Base-by-base conservation (phyloP, 169 alveolate species). In the Eimeria maxima region DNA sequence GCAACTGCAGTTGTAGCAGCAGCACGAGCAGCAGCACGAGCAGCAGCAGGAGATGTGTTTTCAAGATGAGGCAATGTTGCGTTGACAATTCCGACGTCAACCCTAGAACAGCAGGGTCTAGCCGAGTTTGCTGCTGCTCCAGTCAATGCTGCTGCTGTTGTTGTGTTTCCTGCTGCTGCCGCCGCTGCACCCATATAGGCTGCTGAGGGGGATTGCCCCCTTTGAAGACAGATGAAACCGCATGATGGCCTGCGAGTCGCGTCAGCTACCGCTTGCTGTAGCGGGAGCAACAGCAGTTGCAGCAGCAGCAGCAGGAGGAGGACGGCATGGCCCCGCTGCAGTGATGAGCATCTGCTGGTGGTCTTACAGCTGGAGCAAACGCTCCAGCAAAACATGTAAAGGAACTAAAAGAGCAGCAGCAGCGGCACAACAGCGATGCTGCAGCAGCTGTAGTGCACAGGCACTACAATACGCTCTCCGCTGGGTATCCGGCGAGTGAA, bases 61-160 rank as follows among this genome's bases (percentile, higher is more conserved):
- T 27, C 0, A 7, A 33, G 14, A 27, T 47, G 42, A 13, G 24
- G 80, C 10, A 42, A 6, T 60, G 69, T 60, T 60, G 69, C 11
- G n/a, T 20, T 60, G 69, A 4, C 20, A 20, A 7, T 7, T 0
- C 20, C 47, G 27, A 4, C 16, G 45, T 22, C 45, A 69, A 10
- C 80, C 45, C 13, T 16, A 33, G 16, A 11, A 22, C 16, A 11
- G 80, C 42, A n/a, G 18, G 5, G 45, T n/a, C 80, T 69, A 16
- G 45, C 80, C 7, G 80, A 27, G 7, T 7, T n/a, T 24, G 74
- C 88, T 45, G 38, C n/a, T 42, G 88, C 88, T 76, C 63, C 63
- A 10, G 42, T 44, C 50, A 50, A 38, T 76, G 88, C 63, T 76
- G 87, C 60, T 76, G 88, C 63, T 76, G 88, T 42, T 38, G 63